Percentiles rank a stretch among this genome's conserved stretches.
Evolutionary conservation across 2,329 filamentous ascomycete genomes (phyloP).

Genomic region (Stromatinia cepivora): DNA sequence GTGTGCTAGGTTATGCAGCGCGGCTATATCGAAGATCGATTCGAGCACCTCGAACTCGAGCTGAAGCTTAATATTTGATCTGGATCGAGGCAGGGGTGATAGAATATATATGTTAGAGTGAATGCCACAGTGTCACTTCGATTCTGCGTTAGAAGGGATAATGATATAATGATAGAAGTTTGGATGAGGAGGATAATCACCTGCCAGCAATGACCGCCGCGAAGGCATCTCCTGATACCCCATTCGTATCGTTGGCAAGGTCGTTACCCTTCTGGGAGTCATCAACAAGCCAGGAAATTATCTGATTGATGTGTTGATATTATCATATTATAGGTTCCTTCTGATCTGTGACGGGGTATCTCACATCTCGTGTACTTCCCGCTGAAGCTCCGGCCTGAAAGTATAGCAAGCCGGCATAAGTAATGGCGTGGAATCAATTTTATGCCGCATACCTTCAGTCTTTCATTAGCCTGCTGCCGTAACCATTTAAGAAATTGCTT

Average conservation of each 20-base stretch:
- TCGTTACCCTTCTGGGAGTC: neutral
- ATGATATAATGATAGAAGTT: neutral
- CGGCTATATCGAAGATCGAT: conserved; percentile 18
- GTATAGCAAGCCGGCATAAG: neutral
- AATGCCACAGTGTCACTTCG: conserved; percentile 46
- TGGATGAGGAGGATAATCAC: neutral
- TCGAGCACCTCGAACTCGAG: too few relatives aligned
- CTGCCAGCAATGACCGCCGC: neutral
- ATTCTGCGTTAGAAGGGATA: neutral
- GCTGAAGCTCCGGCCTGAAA: neutral
- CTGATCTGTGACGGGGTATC: neutral
- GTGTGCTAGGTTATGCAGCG: conserved; percentile 20
- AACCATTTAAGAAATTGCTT: neutral
- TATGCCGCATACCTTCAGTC: neutral
- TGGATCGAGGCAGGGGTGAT: conserved; percentile 26
- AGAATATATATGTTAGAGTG: conserved; percentile 45
- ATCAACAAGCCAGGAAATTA: neutral
- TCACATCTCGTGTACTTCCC: neutral
- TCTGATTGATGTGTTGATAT: neutral
- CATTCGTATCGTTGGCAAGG: neutral
- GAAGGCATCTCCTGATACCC: neutral
- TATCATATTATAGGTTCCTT: neutral
- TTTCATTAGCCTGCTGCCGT: neutral
- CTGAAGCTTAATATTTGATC: too few relatives aligned
- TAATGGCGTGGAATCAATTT: neutral